phyloP scores from a whole-genome alignment of 2,329 filamentous ascomycete species.

The Calonectria hongkongensis region DNA sequence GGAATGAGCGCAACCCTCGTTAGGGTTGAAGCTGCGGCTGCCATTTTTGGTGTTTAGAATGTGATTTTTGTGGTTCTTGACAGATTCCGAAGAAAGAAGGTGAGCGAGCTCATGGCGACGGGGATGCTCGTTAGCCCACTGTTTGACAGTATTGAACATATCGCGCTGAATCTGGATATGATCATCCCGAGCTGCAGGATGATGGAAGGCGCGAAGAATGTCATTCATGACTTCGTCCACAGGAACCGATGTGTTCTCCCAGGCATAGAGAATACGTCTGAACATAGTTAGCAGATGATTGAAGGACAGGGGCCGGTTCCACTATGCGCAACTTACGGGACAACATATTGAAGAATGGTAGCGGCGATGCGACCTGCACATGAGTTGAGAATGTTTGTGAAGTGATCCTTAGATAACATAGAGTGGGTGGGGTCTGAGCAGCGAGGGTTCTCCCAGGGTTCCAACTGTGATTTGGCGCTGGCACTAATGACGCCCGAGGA shows the following conservation, averaged over 20 bases:
- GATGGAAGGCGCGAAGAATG: slow-evolving; percentile 89
- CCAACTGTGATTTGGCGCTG: slow-evolving; percentile 84
- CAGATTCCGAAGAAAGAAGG: slow-evolving; percentile 88
- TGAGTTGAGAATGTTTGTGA: slow-evolving; percentile 85
- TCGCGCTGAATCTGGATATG: slow-evolving; percentile 85
- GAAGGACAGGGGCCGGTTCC: not conserved
- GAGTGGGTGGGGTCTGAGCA: slow-evolving; percentile 89
- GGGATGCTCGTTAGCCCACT: slow-evolving; percentile 84
- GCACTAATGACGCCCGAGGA: slow-evolving; percentile 82
- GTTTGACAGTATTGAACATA: slow-evolving; percentile 91
- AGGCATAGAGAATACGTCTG: slow-evolving; percentile 89
- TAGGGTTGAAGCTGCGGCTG: slow-evolving; percentile 55
- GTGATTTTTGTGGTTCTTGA: slow-evolving; percentile 89
- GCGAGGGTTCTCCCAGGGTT: slow-evolving; percentile 85
- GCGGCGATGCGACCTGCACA: slow-evolving; percentile 84
- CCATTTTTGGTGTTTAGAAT: slow-evolving; percentile 63
- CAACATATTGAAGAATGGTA: slow-evolving; percentile 88
- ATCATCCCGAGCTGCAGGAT: slow-evolving; percentile 87
- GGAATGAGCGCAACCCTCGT: slow-evolving; percentile 60
- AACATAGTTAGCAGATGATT: slow-evolving; percentile 37
- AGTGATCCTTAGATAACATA: slow-evolving; percentile 89
- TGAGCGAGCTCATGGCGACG: slow-evolving; percentile 82
- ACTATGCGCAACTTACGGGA: slow-evolving; percentile 74
- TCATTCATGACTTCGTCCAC: slow-evolving; percentile 90
- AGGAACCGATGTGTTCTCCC: slow-evolving; percentile 90